Evolutionary conservation across 1,139 yeast species (phyloP).

Genomic region (Williopsis jadinii): DNA sequence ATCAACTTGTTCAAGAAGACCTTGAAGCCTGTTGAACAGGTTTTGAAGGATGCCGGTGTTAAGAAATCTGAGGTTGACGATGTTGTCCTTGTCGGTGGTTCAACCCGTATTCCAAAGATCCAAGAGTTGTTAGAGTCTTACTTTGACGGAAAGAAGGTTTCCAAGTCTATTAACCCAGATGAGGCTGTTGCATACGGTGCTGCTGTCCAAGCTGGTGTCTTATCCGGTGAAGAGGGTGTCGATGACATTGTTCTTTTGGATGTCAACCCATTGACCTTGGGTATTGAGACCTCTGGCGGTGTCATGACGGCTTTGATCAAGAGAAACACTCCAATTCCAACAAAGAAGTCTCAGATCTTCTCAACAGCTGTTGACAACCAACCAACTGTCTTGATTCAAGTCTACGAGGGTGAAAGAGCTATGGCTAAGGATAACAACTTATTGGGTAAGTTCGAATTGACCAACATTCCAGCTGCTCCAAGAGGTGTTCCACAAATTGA

Average conservation of each 20-base stretch:
- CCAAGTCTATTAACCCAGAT: constrained; percentile 83
- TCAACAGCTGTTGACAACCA: constrained; percentile 92
- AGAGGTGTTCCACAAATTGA: constrained; percentile 96
- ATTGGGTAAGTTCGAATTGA: constrained; percentile 88
- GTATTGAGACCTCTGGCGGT: constrained; percentile 96
- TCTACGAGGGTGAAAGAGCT: constrained; percentile 92
- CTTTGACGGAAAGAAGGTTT: constrained; percentile 87
- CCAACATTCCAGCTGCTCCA: constrained; percentile 94
- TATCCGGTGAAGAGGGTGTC: constrained; percentile 75
- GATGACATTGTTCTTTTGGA: constrained; percentile 83
- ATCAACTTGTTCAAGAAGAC: constrained; percentile 81
- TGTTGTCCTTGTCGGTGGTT: constrained; percentile 89
- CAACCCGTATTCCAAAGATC: constrained; percentile 92
- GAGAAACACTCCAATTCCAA: constrained; percentile 89
- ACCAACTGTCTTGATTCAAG: constrained; percentile 90
- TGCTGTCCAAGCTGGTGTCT: constrained; percentile 84
- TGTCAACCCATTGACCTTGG: constrained; percentile 84
- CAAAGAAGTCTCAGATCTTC: constrained; percentile 87
- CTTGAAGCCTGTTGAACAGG: constrained; percentile 82
- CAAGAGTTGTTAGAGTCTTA: constrained; percentile 79
- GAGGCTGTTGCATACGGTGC: constrained; percentile 75
- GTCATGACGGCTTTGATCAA: constrained; percentile 89
- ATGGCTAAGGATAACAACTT: constrained; percentile 90
- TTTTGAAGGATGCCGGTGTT: constrained; percentile 73
- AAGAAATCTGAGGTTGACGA: constrained; percentile 79